Conservation (phyloP, 2,329 filamentous ascomycete genomes). For the Ceratocystiopsis minuta region DNA sequence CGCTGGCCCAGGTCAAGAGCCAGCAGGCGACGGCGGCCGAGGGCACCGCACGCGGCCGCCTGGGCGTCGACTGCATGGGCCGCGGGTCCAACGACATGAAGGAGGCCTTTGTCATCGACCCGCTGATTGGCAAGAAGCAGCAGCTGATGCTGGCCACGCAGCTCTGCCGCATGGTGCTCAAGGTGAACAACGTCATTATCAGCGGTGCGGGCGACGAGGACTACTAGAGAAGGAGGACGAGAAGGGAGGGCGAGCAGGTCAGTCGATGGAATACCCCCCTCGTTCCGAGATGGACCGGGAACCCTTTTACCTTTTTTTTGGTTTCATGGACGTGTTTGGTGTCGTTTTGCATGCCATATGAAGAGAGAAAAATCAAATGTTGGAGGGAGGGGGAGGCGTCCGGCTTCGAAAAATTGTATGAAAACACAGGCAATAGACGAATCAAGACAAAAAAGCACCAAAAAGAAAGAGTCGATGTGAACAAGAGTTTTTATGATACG, state of each 20-base stretch:
- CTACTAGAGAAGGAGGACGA: conserved; percentile 35
- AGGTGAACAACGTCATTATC: conserved; percentile 93
- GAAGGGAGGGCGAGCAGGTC: neutral
- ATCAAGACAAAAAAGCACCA: conserved; percentile 2
- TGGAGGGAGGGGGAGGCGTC: no score
- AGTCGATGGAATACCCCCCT: neutral
- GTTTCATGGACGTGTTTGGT: neutral
- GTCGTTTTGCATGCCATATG: neutral
- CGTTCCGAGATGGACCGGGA: neutral
- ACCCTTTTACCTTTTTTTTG: neutral
- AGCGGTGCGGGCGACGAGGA: conserved; percentile 75
- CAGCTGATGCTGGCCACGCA: conserved; percentile 93
- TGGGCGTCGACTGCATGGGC: conserved; percentile 97
- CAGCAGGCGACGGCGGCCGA: conserved; percentile 67
- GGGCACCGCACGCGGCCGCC: conserved; percentile 31
- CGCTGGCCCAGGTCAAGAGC: conserved; percentile 85
- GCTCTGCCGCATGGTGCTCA: conserved; percentile 93
- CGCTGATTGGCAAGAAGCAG: conserved; percentile 93
- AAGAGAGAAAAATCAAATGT: neutral
- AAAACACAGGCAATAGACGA: neutral
- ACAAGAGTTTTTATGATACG: neutral
- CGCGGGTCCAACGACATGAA: conserved; percentile 93
- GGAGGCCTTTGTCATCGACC: conserved; percentile 94
- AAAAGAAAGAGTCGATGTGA: no score
- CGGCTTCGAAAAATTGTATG: conserved; percentile 1